Base-by-base conservation (phyloP, 345 rosid genomes). In the Ceriops tagal region DNA sequence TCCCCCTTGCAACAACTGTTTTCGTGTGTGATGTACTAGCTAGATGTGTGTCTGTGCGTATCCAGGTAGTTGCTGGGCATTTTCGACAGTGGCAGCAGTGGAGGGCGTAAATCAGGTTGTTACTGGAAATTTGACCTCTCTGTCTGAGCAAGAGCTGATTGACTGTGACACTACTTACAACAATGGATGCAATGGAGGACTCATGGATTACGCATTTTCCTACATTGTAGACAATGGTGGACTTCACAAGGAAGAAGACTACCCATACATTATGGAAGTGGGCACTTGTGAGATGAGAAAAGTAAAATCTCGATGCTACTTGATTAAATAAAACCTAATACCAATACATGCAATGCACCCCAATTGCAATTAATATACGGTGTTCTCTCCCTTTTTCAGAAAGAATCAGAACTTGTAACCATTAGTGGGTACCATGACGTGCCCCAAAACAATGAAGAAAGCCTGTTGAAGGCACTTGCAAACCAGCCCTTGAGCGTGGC, bases 61-160 rank as follows among this genome's bases (percentile, higher is more conserved):
- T 49, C n/a, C 71, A 73, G 76, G 76, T 15, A 76, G 79, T 35
- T 76, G 79, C 62, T 76, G 79, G 79, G 79, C 79, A 26, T 76
- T 76, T 66, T 76, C 79, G 6, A 76, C 79, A 0, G 79, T 76
- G 28, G 79, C 79, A 0, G 75, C 75, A 16, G 79, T 76, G 2
- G 79, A 76, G 27, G 79, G 79, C 19, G 61, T 76, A 55, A 76
- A 71, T 67, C 72, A 66, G 64, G 71, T 76, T 20, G 75, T 71
- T 0, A 76, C 79, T 1, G 68, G 79, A 58, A 76, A 76, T 37
- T 49, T 76, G 71, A 76, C 79, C 55, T 61, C 79, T 19, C 24
- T 76, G 24, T 76, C 79, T 19, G 79, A 76, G 68, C 79, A 76
- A 62, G 79, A 76, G 64, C 53, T 76, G 55, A 67, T 76, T 21